Base-by-base conservation (phyloP, 768 basidiomycete species). In the Serpula lacrymans region DNA sequence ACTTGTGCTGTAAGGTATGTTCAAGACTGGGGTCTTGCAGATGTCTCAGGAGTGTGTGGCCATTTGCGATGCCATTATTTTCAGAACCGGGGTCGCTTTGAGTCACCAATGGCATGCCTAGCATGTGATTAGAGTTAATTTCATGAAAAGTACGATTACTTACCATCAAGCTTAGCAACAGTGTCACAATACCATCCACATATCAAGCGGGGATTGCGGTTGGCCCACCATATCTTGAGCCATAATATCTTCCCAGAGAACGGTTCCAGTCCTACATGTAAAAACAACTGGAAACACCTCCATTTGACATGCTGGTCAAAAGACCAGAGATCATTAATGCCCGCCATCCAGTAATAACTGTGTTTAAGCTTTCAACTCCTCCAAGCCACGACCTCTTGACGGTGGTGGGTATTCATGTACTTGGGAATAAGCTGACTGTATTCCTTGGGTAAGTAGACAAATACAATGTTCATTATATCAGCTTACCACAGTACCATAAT, bases 251-350 rank as follows among this genome's bases (percentile, higher is more conserved):
- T 6, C 0, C 60, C 53, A 6, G 46, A 14, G 13, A 43, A 50
- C 4, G 50, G 51, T 10, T 62, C 53, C 1, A 52, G 26, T 11
- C 49, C 48, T 22, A 48, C 17, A 28, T 60, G 53, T 32, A 68
- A 48, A 16, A 42, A 56, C 0, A 74, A 53, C 0, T 69, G 68
- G 50, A 65, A 73, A 4, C 51, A 41, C 27, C 54, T 52, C 67
- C 66, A 74, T 35, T 76, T 76, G 43, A 75, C 68, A 47, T 76
- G 70, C 47, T 75, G 74, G 43, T 75, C 66, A 10, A 64, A 39
- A 5, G 55, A 41, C 41, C 56, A 53, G 0, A 69, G 26, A 34
- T 75, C 67, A 24, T 63, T 72, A 0, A 70, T 58, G 1, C 72
- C 72, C 5, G 72, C 70, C 2, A 65, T 55, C 48, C 54, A 69